Percentiles rank a stretch among this genome's conserved stretches.
phyloP scores from a whole-genome alignment of 192 early-diverging fungal genomes.

The Pilaira anomala region DNA sequence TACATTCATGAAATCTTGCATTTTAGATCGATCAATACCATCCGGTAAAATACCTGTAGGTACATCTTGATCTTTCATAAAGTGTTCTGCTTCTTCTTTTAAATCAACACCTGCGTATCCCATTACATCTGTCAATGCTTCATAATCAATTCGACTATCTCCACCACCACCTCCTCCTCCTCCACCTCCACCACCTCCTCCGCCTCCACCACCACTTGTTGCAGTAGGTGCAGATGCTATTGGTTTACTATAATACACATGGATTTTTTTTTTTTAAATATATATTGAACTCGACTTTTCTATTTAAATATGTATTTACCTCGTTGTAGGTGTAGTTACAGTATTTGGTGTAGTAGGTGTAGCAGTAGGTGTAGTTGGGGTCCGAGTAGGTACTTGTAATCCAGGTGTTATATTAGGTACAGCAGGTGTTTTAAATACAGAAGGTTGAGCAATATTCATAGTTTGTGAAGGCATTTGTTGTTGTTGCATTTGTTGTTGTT shows the following conservation, averaged over 20 bases:
- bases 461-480: constrained; percentile 1
- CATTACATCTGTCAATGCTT: constrained; percentile 72
- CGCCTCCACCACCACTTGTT: background rate
- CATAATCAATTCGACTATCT: constrained; percentile 44
- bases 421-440: constrained; percentile 20
- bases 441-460: background rate
- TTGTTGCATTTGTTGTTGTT: background rate
- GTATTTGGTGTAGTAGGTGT: no score
- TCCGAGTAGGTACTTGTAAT: constrained; percentile 27
- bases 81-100: constrained; percentile 43
- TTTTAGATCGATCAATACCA: constrained; percentile 37
- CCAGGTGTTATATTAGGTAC: constrained; percentile 32
- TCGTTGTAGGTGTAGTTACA: constrained; percentile 1
- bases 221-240: background rate
- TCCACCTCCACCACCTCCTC: constrained; percentile 16
- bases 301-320: no score
- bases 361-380: constrained; percentile 10
- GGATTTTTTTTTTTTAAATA: background rate
- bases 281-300: no score
- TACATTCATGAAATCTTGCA: constrained; percentile 51
- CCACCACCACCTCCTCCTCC: background rate
- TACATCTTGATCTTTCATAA: constrained; percentile 35
- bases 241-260: constrained; percentile 11
- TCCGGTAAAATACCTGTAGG: constrained; percentile 11
- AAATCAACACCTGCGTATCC: constrained; percentile 77